These are phyloP conservation scores for Phyllosticta capitalensis DNA, from an alignment of 2,329 filamentous ascomycete species.

Conservation along the genomic window DNA sequence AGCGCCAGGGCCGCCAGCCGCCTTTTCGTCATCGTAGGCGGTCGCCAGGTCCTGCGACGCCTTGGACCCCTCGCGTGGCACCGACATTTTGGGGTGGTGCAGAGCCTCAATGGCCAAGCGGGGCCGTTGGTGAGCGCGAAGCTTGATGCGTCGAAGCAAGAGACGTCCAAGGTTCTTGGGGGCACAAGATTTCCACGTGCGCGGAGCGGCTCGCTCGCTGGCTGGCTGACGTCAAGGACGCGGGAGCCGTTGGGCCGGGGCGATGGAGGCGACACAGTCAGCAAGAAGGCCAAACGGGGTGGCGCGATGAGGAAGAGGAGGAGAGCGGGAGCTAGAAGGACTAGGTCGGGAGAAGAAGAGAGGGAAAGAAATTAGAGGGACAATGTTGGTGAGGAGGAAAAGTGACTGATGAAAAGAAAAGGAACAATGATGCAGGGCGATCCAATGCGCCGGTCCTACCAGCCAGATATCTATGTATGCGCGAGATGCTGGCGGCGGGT, in stretches of 20 bases:
- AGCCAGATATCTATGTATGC: not conserved
- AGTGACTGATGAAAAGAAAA: not conserved
- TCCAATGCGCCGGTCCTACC: not conserved
- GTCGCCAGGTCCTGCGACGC: not conserved
- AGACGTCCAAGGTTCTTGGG: too few relatives aligned
- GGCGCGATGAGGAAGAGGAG: too few relatives aligned
- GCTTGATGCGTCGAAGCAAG: not conserved
- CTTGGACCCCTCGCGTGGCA: not conserved
- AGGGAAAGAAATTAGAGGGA: not conserved
- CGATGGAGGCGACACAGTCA: not conserved
- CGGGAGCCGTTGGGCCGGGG: not conserved
- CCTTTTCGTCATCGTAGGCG: constrained; percentile 15
- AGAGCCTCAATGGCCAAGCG: not conserved
- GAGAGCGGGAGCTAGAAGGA: not conserved
- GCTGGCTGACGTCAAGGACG: not conserved
- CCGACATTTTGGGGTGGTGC: not conserved
- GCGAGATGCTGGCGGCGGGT: not conserved
- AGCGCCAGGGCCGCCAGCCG: constrained; percentile 10
- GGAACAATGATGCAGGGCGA: not conserved
- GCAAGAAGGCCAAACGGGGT: too few relatives aligned
- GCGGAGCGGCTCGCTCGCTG: not conserved
- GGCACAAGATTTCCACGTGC: not conserved
- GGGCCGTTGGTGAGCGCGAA: not conserved
- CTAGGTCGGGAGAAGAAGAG: not conserved
- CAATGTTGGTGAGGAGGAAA: not conserved